Percentiles rank a stretch among this genome's conserved stretches.
These are phyloP conservation scores for Erigeron philadelphicus DNA, from an alignment of 140 eudicot species.

Conservation along the genomic window DNA sequence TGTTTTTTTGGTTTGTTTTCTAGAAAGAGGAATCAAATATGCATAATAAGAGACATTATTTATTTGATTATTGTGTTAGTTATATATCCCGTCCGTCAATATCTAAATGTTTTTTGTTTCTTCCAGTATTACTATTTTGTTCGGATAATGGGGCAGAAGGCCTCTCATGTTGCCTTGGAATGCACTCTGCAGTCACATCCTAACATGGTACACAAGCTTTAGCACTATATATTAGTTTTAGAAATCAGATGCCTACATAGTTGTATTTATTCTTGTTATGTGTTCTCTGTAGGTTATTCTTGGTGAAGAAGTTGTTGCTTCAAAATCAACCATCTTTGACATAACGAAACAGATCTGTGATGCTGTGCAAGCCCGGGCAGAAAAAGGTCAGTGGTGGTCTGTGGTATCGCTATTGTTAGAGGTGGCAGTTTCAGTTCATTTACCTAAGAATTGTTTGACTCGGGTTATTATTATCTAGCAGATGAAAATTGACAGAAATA, in stretches of 20 bases:
- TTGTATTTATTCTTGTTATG: background rate
- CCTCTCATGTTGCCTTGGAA: conserved; percentile 94
- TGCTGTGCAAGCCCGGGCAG: conserved; percentile 91
- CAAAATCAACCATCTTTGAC: conserved; percentile 86
- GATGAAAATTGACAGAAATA: background rate
- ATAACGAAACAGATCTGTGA: conserved; percentile 89
- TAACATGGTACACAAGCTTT: conserved; percentile 58
- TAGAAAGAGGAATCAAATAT: too few species aligned
- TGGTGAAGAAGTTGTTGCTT: conserved; percentile 91
- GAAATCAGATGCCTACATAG: background rate
- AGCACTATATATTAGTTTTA: background rate
- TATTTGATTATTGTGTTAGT: background rate
- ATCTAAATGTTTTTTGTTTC: background rate
- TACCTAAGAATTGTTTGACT: background rate
- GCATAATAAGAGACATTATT: too few species aligned
- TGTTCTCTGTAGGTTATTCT: conserved; percentile 63
- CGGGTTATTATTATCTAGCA: background rate
- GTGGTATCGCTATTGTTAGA: background rate
- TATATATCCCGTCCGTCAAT: background rate
- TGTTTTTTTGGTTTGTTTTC: too few species aligned
- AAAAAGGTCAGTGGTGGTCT: conserved; percentile 40
- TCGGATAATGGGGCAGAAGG: conserved; percentile 90
- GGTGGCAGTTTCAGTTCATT: background rate
- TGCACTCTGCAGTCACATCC: conserved; percentile 98
- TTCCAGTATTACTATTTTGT: conserved; percentile 86